A percentile compares a stretch with the other conserved stretches of the same genome.
Evolutionary conservation across 768 basidiomycete genomes (phyloP).

Genomic region (Boletus reticulatus): DNA sequence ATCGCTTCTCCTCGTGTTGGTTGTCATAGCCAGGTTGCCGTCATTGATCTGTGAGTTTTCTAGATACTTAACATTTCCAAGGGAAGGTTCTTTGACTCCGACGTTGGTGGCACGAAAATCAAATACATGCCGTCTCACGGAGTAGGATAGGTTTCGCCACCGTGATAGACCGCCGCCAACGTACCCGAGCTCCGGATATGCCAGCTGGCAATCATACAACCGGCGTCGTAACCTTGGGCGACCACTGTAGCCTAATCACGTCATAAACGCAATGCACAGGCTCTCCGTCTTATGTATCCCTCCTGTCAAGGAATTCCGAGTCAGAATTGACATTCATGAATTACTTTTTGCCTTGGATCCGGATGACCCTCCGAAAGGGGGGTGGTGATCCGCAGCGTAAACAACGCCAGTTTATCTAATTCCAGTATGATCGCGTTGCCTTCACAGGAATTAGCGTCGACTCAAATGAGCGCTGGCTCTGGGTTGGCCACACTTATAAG

Average conservation of each 20-base stretch:
- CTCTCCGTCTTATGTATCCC: neutral
- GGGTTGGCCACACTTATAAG: neutral
- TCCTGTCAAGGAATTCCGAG: too few relatives aligned
- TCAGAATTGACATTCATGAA: neutral
- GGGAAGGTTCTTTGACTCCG: neutral
- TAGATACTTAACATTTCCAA: neutral
- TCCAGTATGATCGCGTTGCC: neutral
- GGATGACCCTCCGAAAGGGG: too few relatives aligned
- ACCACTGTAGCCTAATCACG: neutral
- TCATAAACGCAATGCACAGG: neutral
- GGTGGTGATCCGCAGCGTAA: neutral
- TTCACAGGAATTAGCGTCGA: neutral
- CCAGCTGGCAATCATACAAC: neutral
- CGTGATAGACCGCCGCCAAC: neutral
- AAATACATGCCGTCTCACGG: neutral
- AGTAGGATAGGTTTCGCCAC: neutral
- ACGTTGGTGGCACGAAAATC: neutral
- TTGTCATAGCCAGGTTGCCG: neutral
- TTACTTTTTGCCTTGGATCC: neutral
- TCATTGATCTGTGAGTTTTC: neutral
- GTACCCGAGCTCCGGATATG: neutral
- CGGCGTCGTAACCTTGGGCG: neutral
- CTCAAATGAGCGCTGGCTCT: neutral
- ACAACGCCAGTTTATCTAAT: constrained; percentile 2
- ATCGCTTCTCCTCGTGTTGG: neutral